phyloP scores from a whole-genome alignment of 768 basidiomycete species.

The Termitomyces sp. region DNA sequence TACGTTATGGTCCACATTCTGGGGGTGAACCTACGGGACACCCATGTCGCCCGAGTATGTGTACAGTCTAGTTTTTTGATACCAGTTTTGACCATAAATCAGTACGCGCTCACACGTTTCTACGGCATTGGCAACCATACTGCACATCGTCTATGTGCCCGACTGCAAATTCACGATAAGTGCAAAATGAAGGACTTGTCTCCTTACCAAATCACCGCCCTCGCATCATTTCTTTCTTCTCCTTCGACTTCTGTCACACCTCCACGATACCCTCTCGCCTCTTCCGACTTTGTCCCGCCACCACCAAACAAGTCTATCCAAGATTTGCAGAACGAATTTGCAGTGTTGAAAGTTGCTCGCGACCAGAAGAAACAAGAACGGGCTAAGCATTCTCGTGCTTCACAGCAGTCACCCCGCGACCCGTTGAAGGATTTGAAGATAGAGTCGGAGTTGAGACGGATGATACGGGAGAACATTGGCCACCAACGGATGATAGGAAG shows the following conservation, averaged over 20 bases:
- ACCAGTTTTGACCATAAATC: background rate
- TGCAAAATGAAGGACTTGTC: slow-evolving; percentile 80
- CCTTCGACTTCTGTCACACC: slow-evolving; percentile 72
- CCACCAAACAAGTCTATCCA: slow-evolving; percentile 36
- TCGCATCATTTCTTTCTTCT: slow-evolving; percentile 93
- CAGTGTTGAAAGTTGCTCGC: slow-evolving; percentile 23
- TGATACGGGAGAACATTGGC: slow-evolving; percentile 86
- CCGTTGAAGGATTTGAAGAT: slow-evolving; percentile 73
- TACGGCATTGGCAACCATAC: slow-evolving; percentile 82
- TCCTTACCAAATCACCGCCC: slow-evolving; percentile 81
- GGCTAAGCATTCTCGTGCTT: slow-evolving; percentile 16
- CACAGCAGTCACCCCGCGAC: slow-evolving; percentile 37
- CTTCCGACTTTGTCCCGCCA: slow-evolving; percentile 45
- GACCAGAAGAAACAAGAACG: slow-evolving; percentile 27
- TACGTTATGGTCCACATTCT: slow-evolving; percentile 77
- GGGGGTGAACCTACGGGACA: slow-evolving; percentile 78
- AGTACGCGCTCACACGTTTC: slow-evolving; percentile 91
- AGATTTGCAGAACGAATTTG: slow-evolving; percentile 37
- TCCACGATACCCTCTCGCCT: slow-evolving; percentile 64
- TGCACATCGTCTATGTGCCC: slow-evolving; percentile 81
- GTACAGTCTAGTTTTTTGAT: slow-evolving; percentile 29
- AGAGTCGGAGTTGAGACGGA: slow-evolving; percentile 81
- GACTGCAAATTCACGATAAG: slow-evolving; percentile 87
- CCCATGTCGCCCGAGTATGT: slow-evolving; percentile 70
- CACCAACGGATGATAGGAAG: slow-evolving; percentile 94